Percentiles rank a stretch among this genome's conserved stretches.
Evolutionary conservation across 345 rosid genomes (phyloP).

Genomic region (Balakata baccata): DNA sequence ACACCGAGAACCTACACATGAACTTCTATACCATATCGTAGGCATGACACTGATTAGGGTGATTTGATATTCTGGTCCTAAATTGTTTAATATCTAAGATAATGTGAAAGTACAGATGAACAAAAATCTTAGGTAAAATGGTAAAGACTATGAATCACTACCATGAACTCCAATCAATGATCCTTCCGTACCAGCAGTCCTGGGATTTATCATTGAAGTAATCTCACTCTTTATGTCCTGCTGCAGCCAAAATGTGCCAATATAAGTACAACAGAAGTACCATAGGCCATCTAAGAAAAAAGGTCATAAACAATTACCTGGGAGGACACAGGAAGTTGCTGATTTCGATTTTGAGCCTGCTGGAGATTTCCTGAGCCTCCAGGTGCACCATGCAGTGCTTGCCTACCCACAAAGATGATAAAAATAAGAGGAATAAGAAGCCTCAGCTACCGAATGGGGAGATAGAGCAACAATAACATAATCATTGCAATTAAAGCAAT

Average conservation of each 20-base stretch:
- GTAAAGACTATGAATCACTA: slow-evolving; percentile 15
- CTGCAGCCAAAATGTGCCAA: slow-evolving; percentile 9
- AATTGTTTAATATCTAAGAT: neutral
- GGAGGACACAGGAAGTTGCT: slow-evolving; percentile 39
- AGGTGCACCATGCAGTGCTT: slow-evolving; percentile 36
- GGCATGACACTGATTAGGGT: neutral
- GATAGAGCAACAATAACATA: neutral
- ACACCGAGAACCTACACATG: neutral
- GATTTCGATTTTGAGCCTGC: slow-evolving; percentile 43
- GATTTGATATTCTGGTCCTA: neutral
- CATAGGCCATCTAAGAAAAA: neutral
- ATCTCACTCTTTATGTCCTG: slow-evolving; percentile 46
- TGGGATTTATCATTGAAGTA: slow-evolving; percentile 42
- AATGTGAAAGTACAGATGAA: neutral
- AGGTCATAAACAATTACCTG: slow-evolving; percentile 24
- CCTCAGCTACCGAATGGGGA: slow-evolving; percentile 2
- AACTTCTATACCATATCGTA: neutral
- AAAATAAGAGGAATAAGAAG: neutral
- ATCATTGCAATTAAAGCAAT: slow-evolving; percentile 1
- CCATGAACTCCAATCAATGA: slow-evolving; percentile 47
- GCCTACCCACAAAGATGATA: slow-evolving; percentile 29
- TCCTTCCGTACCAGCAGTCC: slow-evolving; percentile 38
- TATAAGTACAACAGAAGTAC: neutral
- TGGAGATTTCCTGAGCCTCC: slow-evolving; percentile 41
- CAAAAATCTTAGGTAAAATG: neutral